Base-by-base conservation (phyloP, 1,284 basidiomycete genomes). In the Leccinum fuscescens region DNA sequence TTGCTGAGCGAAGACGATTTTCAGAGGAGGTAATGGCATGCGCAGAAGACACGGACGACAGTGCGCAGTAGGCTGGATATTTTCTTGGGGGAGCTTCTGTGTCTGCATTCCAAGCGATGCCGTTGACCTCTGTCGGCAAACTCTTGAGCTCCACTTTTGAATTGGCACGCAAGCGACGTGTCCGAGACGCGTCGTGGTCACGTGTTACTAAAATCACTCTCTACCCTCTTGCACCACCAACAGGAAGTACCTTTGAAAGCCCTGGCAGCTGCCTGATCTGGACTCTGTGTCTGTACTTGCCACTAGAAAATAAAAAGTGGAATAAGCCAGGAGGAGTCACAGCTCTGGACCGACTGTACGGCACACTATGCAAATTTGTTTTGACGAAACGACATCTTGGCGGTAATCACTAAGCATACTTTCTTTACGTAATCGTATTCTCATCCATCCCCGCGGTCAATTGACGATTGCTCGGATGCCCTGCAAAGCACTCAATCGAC, bases 61-160 rank as follows among this genome's bases (percentile, higher is more conserved):
- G 20, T 33, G 54, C 27, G 54, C 24, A 50, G 54, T 17, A 31
- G 17, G 50, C 6, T 46, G 6, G 33, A 46, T 39, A 31, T 44
- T 20, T 44, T 6, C n/a, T 17, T 9, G 42, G 17, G 42, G 39
- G 51, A 55, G 9, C 49, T 35, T 31, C 39, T 50, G 59, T 57
- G 66, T 58, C 50, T 63, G 39, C 49, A 63, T 63, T 72, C 55
- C 65, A 24, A 15, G 56, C 39, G 29, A 72, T 67, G 68, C 69
- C 71, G 70, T 63, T 60, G 62, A 59, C 7, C 48, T 35, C 50
- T 27, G 55, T 68, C 69, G 65, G 72, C 67, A 72, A 67, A 44
- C 17, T 44, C 17, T 20, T 49, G 22, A 27, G 48, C 48, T 27
- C 20, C 52, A 57, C 59, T 56, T 59, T 63, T 61, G 33, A 39